These are phyloP conservation scores for Biscogniauxia sp. DNA, from an alignment of 2,329 filamentous ascomycete species.

Conservation along the genomic window DNA sequence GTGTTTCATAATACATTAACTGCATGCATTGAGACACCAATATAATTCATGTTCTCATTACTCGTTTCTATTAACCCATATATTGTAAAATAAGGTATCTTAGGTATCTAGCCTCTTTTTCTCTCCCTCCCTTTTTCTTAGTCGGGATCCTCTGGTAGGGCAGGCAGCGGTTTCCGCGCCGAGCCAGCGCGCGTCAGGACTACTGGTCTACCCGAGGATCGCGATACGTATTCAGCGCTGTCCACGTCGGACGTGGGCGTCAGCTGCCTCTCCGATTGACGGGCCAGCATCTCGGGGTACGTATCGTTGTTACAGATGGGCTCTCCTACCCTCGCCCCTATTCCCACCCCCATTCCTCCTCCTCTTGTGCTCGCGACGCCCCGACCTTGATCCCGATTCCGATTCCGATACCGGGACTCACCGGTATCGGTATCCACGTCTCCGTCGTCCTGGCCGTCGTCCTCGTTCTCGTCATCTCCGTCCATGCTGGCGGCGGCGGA, in stretches of 20 bases:
- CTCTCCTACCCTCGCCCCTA: background rate
- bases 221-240: conserved; percentile 9
- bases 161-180: conserved; percentile 33
- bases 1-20: background rate
- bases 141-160: conserved; percentile 34
- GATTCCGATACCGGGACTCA: background rate
- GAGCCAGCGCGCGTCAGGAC: conserved; percentile 13
- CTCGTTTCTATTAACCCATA: conserved; percentile 8
- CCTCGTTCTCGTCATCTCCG: background rate
- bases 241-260: conserved; percentile 25
- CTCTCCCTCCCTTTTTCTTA: background rate
- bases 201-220: conserved; percentile 12
- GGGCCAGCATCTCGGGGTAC: conserved; percentile 23
- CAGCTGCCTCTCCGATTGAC: conserved; percentile 27
- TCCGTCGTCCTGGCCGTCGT: background rate
- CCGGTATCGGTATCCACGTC: conserved; percentile 1
- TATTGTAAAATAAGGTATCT: conserved; percentile 6
- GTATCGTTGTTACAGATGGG: background rate
- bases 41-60: conserved; percentile 18
- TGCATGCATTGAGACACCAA: background rate
- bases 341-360: background rate
- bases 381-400: background rate
- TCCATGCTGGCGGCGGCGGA: conserved; percentile 18
- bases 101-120: conserved; percentile 2
- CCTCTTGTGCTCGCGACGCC: background rate